These are phyloP conservation scores for Puccinia horiana DNA, from an alignment of 1,284 basidiomycete genomes.

Conservation along the genomic window DNA sequence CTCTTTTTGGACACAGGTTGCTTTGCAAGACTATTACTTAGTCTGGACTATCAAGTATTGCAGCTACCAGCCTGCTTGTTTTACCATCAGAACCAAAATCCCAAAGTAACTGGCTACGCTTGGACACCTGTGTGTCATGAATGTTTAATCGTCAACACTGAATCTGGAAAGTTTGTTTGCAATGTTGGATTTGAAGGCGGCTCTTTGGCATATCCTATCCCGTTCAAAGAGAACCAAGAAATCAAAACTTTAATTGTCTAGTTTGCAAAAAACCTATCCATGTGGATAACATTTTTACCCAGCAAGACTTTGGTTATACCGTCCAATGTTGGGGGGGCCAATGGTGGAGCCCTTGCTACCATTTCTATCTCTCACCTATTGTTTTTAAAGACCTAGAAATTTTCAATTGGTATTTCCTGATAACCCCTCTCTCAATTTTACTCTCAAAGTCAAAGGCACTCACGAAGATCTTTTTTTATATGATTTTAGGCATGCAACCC, in stretches of 20 bases:
- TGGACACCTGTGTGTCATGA: slow-evolving; percentile 7
- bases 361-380: slow-evolving; percentile 16
- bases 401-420: slow-evolving; percentile 32
- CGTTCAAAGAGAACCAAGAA: not conserved
- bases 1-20: slow-evolving; percentile 2
- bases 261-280: not conserved
- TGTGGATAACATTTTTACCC: not conserved
- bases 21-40: slow-evolving; percentile 27
- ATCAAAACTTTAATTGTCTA: not conserved
- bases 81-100: not conserved
- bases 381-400: slow-evolving; percentile 17
- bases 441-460: too few species aligned
- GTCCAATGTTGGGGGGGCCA: not conserved
- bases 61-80: not conserved
- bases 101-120: not conserved
- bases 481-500: slow-evolving; percentile 3
- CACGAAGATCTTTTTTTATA: too few species aligned
- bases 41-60: slow-evolving; percentile 5
- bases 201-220: slow-evolving; percentile 6
- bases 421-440: not conserved
- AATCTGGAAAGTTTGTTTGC: not conserved
- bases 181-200: slow-evolving; percentile 35
- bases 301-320: not conserved
- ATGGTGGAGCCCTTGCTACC: slow-evolving; percentile 35
- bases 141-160: not conserved